phyloP scores from a whole-genome alignment of 2,329 filamentous ascomycete genomes.

The Ascomycota sp. region DNA sequence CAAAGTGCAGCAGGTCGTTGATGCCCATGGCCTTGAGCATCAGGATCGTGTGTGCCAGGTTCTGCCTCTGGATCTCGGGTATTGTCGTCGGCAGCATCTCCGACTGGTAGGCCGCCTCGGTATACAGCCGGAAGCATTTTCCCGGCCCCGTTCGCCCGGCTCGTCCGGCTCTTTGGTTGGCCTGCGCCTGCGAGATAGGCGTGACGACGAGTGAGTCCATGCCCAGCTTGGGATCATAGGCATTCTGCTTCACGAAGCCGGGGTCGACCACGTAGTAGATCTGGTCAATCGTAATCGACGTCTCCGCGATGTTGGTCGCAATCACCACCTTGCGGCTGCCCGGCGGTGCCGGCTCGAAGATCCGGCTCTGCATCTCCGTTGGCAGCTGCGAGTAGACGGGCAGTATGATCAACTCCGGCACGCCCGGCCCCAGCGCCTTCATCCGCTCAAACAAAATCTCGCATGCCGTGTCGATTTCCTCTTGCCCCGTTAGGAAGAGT shows the following conservation, averaged over 20 bases:
- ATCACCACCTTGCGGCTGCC: slow-evolving; percentile 86
- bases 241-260: slow-evolving; percentile 93
- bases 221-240: slow-evolving; percentile 86
- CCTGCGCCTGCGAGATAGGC: slow-evolving; percentile 89
- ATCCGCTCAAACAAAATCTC: slow-evolving; percentile 87
- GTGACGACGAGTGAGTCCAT: slow-evolving; percentile 95
- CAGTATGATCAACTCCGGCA: slow-evolving; percentile 78
- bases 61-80: slow-evolving; percentile 89
- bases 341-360: slow-evolving; percentile 78
- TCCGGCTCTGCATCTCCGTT: slow-evolving; percentile 76
- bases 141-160: slow-evolving; percentile 87
- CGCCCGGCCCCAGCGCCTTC: slow-evolving; percentile 76
- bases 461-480: slow-evolving; percentile 89
- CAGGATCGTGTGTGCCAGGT: slow-evolving; percentile 75
- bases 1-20: slow-evolving; percentile 88
- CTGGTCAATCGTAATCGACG: slow-evolving; percentile 89
- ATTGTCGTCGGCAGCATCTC: slow-evolving; percentile 95
- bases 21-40: slow-evolving; percentile 99
- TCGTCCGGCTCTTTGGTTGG: slow-evolving; percentile 78
- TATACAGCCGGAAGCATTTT: slow-evolving; percentile 89
- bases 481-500: slow-evolving; percentile 90
- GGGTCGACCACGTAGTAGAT: slow-evolving; percentile 96
- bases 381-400: slow-evolving; percentile 92
- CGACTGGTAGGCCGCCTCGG: slow-evolving; percentile 80
- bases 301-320: slow-evolving; percentile 95